A percentile compares a stretch with the other conserved stretches of the same genome.
These are phyloP conservation scores for Hypericum androsaemum DNA, from an alignment of 345 rosid species.

Conservation along the genomic window DNA sequence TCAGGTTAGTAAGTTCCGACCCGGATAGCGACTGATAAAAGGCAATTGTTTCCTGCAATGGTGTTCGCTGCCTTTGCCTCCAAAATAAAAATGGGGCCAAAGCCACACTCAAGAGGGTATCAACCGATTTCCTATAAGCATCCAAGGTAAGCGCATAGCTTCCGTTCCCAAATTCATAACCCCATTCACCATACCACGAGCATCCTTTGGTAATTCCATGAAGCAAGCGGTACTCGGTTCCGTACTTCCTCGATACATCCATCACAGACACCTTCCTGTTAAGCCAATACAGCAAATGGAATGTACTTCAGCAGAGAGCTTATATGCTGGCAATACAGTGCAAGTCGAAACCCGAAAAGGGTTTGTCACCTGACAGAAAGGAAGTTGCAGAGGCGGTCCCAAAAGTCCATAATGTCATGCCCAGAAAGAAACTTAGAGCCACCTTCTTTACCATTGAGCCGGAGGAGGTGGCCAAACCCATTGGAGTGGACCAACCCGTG, in stretches of 20 bases:
- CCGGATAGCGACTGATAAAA: conserved; percentile 45
- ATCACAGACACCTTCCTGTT: conserved; percentile 56
- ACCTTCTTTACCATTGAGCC: conserved; percentile 63
- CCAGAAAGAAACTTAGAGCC: conserved; percentile 57
- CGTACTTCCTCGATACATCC: conserved; percentile 68
- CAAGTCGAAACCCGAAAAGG: too few species aligned
- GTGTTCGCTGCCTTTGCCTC: conserved; percentile 30
- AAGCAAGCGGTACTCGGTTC: conserved; percentile 48
- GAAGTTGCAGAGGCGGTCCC: conserved; percentile 50
- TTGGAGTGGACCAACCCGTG: conserved; percentile 71
- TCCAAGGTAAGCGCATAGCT: conserved; percentile 49
- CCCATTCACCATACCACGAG: conserved; percentile 71
- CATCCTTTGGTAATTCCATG: conserved; percentile 43
- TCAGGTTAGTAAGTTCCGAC: conserved; percentile 36
- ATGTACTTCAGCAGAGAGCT: neutral
- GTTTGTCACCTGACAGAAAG: conserved; percentile 41
- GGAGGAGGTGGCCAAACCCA: conserved; percentile 64
- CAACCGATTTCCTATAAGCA: conserved; percentile 36
- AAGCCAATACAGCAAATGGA: neutral
- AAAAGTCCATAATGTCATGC: conserved; percentile 53
- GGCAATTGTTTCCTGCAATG: conserved; percentile 35
- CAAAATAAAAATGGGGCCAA: conserved; percentile 35
- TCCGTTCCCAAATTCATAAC: conserved; percentile 51
- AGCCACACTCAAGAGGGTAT: conserved; percentile 35
- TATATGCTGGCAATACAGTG: too few species aligned